Conservation (phyloP, 2,329 filamentous ascomycete species). For the Colletotrichum sp. region DNA sequence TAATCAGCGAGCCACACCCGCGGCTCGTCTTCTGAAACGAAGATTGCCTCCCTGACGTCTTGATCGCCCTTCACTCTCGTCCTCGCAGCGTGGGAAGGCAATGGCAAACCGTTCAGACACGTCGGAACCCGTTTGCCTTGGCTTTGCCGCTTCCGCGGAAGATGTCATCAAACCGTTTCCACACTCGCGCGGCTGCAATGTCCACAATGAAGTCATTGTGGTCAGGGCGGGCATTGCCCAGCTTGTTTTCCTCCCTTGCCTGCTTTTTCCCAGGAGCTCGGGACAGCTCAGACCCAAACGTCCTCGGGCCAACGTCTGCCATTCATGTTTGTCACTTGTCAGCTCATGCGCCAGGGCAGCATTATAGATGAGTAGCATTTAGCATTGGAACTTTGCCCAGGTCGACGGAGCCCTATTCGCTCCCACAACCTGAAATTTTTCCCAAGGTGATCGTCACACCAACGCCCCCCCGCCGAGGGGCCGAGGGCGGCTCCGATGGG, state of each 20-base stretch:
- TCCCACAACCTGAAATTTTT: not conserved
- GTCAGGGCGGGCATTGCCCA: not conserved
- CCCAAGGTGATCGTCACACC: not conserved
- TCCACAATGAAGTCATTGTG: conserved; percentile 22
- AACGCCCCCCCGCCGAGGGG: not conserved
- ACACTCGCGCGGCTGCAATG: conserved; percentile 4
- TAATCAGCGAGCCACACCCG: not conserved
- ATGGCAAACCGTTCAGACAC: not conserved
- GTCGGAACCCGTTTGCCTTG: not conserved
- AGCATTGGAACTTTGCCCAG: not conserved
- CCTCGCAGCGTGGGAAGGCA: not conserved
- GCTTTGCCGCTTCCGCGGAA: not conserved
- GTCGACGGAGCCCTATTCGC: not conserved
- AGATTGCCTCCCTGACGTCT: conserved; percentile 7
- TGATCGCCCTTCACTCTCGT: not conserved
- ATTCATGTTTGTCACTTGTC: not conserved
- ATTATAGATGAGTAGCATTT: not conserved
- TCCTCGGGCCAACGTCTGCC: not conserved
- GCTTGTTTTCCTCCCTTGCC: not conserved
- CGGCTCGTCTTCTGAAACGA: not conserved
- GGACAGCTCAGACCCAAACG: not conserved
- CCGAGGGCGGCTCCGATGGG: not conserved
- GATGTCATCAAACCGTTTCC: not conserved
- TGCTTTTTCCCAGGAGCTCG: not conserved
- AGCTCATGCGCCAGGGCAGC: not conserved